Evolutionary conservation across 73 alveolate genomes (phyloP).

Genomic region (Tetrahymena thermophila): DNA sequence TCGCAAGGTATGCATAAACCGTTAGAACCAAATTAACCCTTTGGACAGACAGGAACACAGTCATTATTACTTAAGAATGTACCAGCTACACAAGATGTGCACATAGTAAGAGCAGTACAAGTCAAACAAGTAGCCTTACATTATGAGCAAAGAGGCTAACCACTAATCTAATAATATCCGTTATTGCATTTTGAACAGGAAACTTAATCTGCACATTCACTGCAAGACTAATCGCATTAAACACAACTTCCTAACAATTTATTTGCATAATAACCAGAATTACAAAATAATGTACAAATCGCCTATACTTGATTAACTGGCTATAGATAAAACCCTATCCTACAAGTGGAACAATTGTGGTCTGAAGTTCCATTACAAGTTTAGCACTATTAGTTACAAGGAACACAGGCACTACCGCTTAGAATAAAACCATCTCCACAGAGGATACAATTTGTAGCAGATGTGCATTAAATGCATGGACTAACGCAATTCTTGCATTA

Average conservation of each 20-base stretch:
- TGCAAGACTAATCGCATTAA: not conserved
- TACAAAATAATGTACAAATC: not conserved
- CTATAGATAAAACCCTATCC: not conserved
- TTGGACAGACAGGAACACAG: not conserved
- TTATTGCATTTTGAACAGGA: not conserved
- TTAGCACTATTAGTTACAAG: not conserved
- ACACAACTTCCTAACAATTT: not conserved
- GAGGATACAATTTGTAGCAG: not conserved
- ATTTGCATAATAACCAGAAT: not conserved
- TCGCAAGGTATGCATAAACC: not conserved
- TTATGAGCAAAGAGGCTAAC: not conserved
- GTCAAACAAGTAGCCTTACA: not conserved
- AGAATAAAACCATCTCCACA: not conserved
- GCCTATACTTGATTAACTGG: not conserved
- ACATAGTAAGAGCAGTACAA: not conserved
- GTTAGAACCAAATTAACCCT: not conserved
- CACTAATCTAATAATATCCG: not conserved
- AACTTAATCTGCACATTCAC: not conserved
- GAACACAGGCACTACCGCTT: not conserved
- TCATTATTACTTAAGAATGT: not conserved
- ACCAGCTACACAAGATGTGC: not conserved
- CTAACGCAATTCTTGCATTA: not conserved
- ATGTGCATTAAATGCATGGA: not conserved
- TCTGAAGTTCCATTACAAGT: not conserved
- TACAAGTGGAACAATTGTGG: not conserved